phyloP scores from a whole-genome alignment of 2,329 filamentous ascomycete species.

The Claviceps arundinis region DNA sequence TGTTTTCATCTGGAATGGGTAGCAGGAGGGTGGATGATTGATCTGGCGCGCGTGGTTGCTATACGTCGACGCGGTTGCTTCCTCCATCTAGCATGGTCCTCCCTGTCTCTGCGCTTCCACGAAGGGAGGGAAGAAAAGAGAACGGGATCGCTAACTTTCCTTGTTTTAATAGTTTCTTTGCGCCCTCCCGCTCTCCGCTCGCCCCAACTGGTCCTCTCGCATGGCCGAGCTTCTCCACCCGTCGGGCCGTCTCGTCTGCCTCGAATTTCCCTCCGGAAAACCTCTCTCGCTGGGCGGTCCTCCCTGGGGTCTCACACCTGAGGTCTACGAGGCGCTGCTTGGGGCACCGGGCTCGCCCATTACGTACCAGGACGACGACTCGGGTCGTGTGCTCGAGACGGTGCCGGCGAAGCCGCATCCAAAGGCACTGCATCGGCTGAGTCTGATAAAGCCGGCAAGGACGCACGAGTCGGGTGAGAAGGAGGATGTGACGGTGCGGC shows the following conservation, averaged over 20 bases:
- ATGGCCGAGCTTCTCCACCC: conserved; percentile 36
- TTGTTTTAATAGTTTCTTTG: conserved; percentile 40
- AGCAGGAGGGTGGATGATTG: no score
- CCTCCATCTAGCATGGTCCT: no score
- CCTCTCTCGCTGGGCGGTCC: conserved; percentile 52
- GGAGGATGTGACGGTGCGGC: conserved; percentile 31
- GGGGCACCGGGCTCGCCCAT: conserved; percentile 55
- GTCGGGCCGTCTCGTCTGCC: conserved; percentile 41
- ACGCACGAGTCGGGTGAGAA: conserved; percentile 35
- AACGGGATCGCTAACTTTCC: neutral
- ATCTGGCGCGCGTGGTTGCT: no score
- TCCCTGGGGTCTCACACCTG: conserved; percentile 56
- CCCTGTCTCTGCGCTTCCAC: no score
- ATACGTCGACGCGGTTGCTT: no score
- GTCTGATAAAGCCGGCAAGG: conserved; percentile 34
- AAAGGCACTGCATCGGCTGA: conserved; percentile 29
- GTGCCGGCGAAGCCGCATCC: conserved; percentile 21
- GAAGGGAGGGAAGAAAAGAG: neutral
- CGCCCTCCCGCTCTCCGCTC: conserved; percentile 40
- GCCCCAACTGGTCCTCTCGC: conserved; percentile 39
- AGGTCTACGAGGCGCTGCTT: conserved; percentile 60
- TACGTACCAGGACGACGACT: conserved; percentile 36
- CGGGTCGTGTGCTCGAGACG: conserved; percentile 29
- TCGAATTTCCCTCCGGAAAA: conserved; percentile 71
- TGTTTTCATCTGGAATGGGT: neutral